These are phyloP conservation scores for Pseudogymnoascus sp. DNA, from an alignment of 2,329 filamentous ascomycete genomes.

Conservation along the genomic window DNA sequence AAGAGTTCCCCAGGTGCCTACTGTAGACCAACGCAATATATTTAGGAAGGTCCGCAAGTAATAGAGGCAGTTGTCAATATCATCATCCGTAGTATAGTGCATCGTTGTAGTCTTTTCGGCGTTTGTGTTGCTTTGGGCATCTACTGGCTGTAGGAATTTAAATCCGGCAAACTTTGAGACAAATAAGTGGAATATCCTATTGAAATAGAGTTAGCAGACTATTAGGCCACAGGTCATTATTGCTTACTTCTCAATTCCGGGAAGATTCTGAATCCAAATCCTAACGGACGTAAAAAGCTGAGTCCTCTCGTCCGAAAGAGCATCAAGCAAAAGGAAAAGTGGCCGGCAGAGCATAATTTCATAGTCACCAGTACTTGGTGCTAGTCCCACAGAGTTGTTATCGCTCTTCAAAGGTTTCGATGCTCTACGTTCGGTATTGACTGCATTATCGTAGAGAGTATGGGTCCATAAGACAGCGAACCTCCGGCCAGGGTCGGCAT, in stretches of 20 bases:
- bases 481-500: conserved; percentile 57
- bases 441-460: conserved; percentile 52
- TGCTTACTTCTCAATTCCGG: conserved; percentile 55
- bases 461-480: conserved; percentile 82
- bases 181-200: conserved; percentile 55
- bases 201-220: conserved; percentile 18
- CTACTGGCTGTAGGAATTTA: conserved; percentile 40
- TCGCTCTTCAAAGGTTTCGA: conserved; percentile 38
- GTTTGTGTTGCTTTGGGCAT: conserved; percentile 15
- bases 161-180: conserved; percentile 51
- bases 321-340: conserved; percentile 73
- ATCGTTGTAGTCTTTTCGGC: conserved; percentile 12
- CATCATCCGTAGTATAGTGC: conserved; percentile 49
- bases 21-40: conserved; percentile 61
- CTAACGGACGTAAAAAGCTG: conserved; percentile 71
- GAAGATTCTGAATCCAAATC: conserved; percentile 67
- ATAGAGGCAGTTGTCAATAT: conserved; percentile 71
- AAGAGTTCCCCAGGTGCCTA: conserved; percentile 63
- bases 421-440: conserved; percentile 39
- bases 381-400: conserved; percentile 32
- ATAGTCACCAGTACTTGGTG: conserved; percentile 54
- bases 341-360: conserved; percentile 73
- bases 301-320: conserved; percentile 63
- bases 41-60: conserved; percentile 69
- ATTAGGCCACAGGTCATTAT: background rate